Conservation (phyloP, 2,329 filamentous ascomycete genomes). For the Ophiostoma angusticollis region DNA sequence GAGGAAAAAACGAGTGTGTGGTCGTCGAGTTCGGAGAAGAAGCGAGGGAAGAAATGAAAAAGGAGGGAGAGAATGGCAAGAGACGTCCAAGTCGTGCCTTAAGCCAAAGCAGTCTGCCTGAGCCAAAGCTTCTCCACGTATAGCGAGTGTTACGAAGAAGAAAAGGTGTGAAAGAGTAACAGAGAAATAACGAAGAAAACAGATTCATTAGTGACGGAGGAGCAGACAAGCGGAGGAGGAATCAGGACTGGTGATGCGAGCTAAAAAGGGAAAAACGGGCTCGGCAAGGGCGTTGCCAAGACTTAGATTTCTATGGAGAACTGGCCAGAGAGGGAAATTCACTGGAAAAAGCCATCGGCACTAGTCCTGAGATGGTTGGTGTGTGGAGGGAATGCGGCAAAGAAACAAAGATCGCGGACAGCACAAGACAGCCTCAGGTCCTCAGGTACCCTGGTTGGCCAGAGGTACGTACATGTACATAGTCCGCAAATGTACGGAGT, state of each 20-base stretch:
- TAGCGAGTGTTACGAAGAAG: slow-evolving; percentile 6
- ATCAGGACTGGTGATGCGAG: background rate
- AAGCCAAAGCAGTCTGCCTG: background rate
- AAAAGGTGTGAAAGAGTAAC: slow-evolving; percentile 1
- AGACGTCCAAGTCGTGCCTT: too few relatives aligned
- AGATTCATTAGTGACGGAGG: background rate
- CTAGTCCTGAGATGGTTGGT: background rate
- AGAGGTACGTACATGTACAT: too few relatives aligned
- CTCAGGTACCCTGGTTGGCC: too few relatives aligned
- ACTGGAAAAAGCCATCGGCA: slow-evolving; percentile 1
- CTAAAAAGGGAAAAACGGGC: background rate
- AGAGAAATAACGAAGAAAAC: slow-evolving; percentile 1
- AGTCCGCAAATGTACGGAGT: too few relatives aligned
- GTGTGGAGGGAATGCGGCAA: background rate
- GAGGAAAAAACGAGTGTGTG: too few relatives aligned
- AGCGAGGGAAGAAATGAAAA: background rate
- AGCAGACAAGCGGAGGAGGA: background rate
- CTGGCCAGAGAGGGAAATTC: background rate
- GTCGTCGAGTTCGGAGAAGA: too few relatives aligned
- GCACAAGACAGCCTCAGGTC: too few relatives aligned
- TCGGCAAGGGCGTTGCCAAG: slow-evolving; percentile 3
- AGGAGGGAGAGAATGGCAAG: background rate
- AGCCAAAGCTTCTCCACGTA: slow-evolving; percentile 2
- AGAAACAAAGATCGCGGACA: too few relatives aligned
- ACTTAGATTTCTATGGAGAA: background rate